These are phyloP conservation scores for Aquanectria penicillioides DNA, from an alignment of 2,329 filamentous ascomycete genomes.

Conservation along the genomic window DNA sequence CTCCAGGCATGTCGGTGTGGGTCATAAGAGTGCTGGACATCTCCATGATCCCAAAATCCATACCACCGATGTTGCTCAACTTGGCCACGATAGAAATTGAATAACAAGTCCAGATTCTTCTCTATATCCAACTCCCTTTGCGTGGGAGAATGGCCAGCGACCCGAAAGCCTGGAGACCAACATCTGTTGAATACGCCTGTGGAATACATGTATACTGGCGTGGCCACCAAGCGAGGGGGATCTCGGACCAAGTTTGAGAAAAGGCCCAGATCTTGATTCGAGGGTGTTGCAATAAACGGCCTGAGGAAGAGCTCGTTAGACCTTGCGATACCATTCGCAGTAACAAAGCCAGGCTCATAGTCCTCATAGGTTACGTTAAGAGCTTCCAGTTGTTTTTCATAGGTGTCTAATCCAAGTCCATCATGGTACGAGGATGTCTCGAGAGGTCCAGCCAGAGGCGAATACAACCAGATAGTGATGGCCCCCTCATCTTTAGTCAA, in stretches of 20 bases:
- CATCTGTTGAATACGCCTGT: slow-evolving; percentile 27
- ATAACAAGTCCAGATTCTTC: slow-evolving; percentile 62
- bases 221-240: slow-evolving; percentile 61
- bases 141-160: slow-evolving; percentile 21
- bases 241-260: slow-evolving; percentile 45
- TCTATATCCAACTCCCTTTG: slow-evolving; percentile 55
- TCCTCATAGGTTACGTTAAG: slow-evolving; percentile 72
- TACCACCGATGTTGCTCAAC: slow-evolving; percentile 68
- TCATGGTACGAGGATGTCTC: slow-evolving; percentile 68
- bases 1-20: slow-evolving; percentile 66
- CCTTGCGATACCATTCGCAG: slow-evolving; percentile 65
- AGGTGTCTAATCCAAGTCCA: slow-evolving; percentile 63
- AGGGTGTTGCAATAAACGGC: slow-evolving; percentile 59
- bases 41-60: slow-evolving; percentile 70
- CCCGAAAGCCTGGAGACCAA: slow-evolving; percentile 23
- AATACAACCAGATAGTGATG: slow-evolving; percentile 70
- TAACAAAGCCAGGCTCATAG: slow-evolving; percentile 64
- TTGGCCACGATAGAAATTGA: slow-evolving; percentile 64
- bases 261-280: slow-evolving; percentile 53
- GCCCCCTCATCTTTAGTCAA: slow-evolving; percentile 59
- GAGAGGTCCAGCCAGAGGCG: slow-evolving; percentile 63
- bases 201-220: slow-evolving; percentile 55
- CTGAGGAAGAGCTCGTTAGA: slow-evolving; percentile 65
- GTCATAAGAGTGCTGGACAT: slow-evolving; percentile 72
- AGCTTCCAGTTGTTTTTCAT: slow-evolving; percentile 67